These are phyloP conservation scores for Claviceps sp. DNA, from an alignment of 2,329 filamentous ascomycete genomes.

Conservation along the genomic window DNA sequence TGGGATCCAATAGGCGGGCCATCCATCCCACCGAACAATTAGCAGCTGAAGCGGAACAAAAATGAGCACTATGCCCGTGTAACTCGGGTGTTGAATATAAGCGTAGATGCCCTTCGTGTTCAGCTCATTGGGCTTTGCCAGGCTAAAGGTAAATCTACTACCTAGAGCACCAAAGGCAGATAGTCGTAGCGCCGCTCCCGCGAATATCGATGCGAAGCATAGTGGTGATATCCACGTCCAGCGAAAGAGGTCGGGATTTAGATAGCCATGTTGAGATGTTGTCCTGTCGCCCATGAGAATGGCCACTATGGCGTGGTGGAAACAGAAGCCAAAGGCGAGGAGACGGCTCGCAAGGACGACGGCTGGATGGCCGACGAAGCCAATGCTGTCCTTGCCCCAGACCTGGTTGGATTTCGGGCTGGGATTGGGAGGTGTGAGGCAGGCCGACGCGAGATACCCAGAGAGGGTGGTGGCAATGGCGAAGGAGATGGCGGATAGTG, in stretches of 20 bases:
- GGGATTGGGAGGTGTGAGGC: constrained; percentile 2
- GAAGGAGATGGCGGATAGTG: constrained; percentile 3
- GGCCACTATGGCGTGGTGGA: neutral
- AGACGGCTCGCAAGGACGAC: neutral
- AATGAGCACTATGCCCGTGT: constrained; percentile 28
- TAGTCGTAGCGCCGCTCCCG: constrained; percentile 19
- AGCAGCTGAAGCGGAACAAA: constrained; percentile 18
- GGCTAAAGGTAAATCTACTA: constrained; percentile 38
- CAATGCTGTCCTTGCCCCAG: constrained; percentile 3
- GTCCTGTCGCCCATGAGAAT: neutral
- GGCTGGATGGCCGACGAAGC: neutral
- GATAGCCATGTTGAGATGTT: neutral
- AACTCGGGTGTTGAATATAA: constrained; percentile 40
- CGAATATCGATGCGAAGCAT: constrained; percentile 17
- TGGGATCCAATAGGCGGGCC: constrained; percentile 25
- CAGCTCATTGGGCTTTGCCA: constrained; percentile 31
- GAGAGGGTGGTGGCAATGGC: neutral
- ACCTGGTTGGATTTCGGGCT: neutral
- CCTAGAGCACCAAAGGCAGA: constrained; percentile 32
- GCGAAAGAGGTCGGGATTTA: constrained; percentile 17
- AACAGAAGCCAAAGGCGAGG: neutral
- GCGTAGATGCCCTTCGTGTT: constrained; percentile 33
- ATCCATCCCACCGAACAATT: constrained; percentile 24
- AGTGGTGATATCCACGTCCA: constrained; percentile 20
- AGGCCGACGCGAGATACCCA: neutral